Evolutionary conservation across 148 eudicot species (phyloP), one percentile per base, ranked within the genome.

Genomic region (Vaccinium vitisidaea): DNA sequence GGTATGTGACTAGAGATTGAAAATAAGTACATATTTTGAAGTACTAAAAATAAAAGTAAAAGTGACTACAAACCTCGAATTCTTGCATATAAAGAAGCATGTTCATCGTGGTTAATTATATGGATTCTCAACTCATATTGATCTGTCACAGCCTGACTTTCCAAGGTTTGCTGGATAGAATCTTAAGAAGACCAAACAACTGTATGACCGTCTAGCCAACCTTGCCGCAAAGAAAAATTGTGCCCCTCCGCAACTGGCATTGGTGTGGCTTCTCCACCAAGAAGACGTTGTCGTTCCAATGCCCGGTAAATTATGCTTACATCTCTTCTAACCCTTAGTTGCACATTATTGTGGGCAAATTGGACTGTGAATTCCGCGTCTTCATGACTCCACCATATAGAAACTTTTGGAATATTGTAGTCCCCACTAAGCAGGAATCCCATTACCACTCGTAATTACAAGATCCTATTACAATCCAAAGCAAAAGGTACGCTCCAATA

Each of bases 191-290:
- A 85, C 82, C 81, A 85, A 82, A 52, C n/a, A 16, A 74, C 27
- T 82, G 5, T 81, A 81, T 32, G 56, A 4, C 14, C 84, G 81
- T 30, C 50, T 85, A 25, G 77, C 52, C 16, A 56, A 75, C 36
- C 25, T 85, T 18, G 84, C 82, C 6, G 76, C 46, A 13, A 82
- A 86, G 69, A 63, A 75, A 5, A 78, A 53, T 49, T 86, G 80
- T 75, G 77, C 69, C 32, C 81, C 87, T 76, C 67, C 84, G 5
- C 87, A 86, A 18, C 71, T 86, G 27, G 84, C 87, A 18, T 39
- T 86, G 80, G 81, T 84, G 11, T 86, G 87, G 87, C 73, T 86
- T 52, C 84, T 75, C 52, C 67, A 67, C 11, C 87, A 82, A 67
- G 84, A 79, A 36, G 69, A 67, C 27, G 48, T 82, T 30, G 50